phyloP scores from a whole-genome alignment of 1,139 yeast genomes.

The Protomyces inouyei region DNA sequence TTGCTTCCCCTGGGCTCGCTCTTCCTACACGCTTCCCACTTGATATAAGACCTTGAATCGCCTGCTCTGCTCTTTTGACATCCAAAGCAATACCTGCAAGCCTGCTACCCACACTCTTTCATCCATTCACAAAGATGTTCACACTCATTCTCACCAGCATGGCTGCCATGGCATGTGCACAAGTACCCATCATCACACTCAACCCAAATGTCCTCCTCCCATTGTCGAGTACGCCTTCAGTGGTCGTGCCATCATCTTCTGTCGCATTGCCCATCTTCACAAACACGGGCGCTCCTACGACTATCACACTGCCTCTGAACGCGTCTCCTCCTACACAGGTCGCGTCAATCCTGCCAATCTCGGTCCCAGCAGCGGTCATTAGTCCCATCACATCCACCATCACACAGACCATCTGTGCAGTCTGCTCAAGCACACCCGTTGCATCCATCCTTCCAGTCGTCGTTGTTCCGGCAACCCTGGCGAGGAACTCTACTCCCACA shows the following conservation, averaged over 20 bases:
- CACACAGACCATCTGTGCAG: constrained; percentile 3
- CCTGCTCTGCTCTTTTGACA: not conserved
- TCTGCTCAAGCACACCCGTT: not conserved
- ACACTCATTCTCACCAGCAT: constrained; percentile 10
- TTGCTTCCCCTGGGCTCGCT: too few species aligned
- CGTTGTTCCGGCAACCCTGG: not conserved
- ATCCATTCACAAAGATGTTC: constrained; percentile 9
- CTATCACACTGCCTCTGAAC: constrained; percentile 5
- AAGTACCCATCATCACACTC: constrained; percentile 17
- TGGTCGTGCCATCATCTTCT: not conserved
- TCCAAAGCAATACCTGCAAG: too few species aligned
- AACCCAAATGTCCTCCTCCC: constrained; percentile 5
- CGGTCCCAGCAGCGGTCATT: not conserved
- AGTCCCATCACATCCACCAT: constrained; percentile 10
- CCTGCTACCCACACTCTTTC: constrained; percentile 2
- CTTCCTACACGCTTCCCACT: not conserved
- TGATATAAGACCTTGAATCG: not conserved
- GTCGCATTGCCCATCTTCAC: not conserved
- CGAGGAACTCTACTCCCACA: not conserved
- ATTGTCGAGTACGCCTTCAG: not conserved
- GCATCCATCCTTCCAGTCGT: not conserved
- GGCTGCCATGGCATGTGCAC: constrained; percentile 9
- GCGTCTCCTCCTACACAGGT: not conserved
- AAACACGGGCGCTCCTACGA: constrained; percentile 6
- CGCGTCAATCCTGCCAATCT: not conserved